These are phyloP conservation scores for Knoxia roxburghii DNA, from an alignment of 257 asterid genomes.

Conservation along the genomic window DNA sequence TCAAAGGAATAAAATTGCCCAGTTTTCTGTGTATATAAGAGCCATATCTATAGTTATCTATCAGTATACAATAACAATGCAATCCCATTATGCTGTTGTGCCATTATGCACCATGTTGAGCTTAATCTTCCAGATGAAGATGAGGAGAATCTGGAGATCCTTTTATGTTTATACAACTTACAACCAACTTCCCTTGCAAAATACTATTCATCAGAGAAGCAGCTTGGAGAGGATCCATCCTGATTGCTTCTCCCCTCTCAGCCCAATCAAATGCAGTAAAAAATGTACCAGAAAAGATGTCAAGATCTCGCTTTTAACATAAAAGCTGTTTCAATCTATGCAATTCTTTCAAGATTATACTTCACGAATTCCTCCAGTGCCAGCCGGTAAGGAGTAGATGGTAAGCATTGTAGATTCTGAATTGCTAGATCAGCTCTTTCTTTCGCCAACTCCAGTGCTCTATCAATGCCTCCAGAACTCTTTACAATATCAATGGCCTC, in stretches of 20 bases:
- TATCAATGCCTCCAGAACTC: constrained; percentile 67
- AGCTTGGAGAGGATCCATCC: constrained; percentile 2
- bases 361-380: constrained; percentile 67
- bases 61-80: constrained; percentile 29
- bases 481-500: constrained; percentile 65
- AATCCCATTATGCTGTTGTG: constrained; percentile 22
- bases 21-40: neutral
- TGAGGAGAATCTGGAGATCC: constrained; percentile 17
- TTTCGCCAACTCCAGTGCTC: constrained; percentile 68
- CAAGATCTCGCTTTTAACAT: neutral
- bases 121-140: constrained; percentile 16
- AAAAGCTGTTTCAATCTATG: constrained; percentile 21
- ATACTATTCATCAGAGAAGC: neutral
- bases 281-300: neutral
- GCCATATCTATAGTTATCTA: neutral
- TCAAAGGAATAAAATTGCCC: constrained; percentile 2
- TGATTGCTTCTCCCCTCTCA: neutral
- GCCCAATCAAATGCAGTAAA: neutral
- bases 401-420: constrained; percentile 59
- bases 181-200: constrained; percentile 2
- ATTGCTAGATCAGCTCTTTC: constrained; percentile 66
- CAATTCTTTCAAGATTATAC: constrained; percentile 70
- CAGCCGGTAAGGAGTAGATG: constrained; percentile 45
- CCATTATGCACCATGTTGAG: constrained; percentile 5
- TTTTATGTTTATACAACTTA: constrained; percentile 8